phyloP scores from a whole-genome alignment of 2,329 filamentous ascomycete species.

The Meredithiella fracta region DNA sequence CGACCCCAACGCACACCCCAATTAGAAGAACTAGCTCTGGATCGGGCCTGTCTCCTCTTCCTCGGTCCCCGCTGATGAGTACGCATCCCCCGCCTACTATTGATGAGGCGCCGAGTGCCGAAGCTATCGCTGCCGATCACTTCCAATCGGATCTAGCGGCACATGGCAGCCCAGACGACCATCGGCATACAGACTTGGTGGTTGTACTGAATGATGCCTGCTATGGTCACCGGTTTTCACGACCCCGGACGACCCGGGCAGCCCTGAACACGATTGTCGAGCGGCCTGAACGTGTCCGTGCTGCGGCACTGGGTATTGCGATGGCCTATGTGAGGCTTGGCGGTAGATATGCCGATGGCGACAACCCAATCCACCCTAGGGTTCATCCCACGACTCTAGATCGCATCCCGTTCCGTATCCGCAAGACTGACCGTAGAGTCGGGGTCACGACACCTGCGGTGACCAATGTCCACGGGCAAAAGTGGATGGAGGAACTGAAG shows the following conservation, averaged over 20 bases:
- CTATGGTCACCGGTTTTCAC: conserved; percentile 82
- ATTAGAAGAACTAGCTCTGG: conserved; percentile 17
- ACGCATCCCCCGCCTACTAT: conserved; percentile 18
- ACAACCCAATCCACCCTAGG: conserved; percentile 48
- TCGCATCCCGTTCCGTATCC: conserved; percentile 64
- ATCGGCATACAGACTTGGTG: conserved; percentile 42
- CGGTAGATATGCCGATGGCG: conserved; percentile 56
- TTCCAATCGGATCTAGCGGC: conserved; percentile 53
- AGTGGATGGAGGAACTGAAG: conserved; percentile 88
- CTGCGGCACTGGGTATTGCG: conserved; percentile 65
- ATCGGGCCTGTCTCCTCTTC: conserved; percentile 28
- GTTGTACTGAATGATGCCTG: conserved; percentile 86
- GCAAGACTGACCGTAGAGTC: conserved; percentile 58
- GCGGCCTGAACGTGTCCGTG: conserved; percentile 77
- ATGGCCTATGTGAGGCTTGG: conserved; percentile 84
- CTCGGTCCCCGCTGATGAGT: conserved; percentile 22
- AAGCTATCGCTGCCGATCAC: conserved; percentile 46
- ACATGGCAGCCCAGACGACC: conserved; percentile 34
- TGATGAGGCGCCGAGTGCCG: conserved; percentile 28
- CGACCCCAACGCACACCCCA: conserved; percentile 9
- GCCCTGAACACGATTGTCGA: conserved; percentile 74
- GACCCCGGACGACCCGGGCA: conserved; percentile 58
- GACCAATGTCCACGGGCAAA: conserved; percentile 74
- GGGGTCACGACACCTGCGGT: conserved; percentile 60
- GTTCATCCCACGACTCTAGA: conserved; percentile 37